A percentile compares a stretch with the other conserved stretches of the same genome.
Evolutionary conservation across 176 grass and related monocot genomes (phyloP).

Genomic region (Cenchrus americanus): DNA sequence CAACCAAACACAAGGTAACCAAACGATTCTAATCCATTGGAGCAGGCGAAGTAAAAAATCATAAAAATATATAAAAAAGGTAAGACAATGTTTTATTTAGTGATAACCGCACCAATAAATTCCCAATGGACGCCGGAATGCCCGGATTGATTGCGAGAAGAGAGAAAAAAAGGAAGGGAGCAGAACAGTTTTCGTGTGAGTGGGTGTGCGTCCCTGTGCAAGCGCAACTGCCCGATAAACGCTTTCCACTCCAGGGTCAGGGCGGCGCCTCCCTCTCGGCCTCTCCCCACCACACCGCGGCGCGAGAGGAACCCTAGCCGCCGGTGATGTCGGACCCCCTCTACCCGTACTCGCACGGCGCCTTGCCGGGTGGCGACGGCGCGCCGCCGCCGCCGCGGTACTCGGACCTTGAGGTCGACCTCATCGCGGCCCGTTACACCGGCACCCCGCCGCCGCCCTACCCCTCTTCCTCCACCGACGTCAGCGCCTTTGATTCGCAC

Average conservation of each 20-base stretch:
- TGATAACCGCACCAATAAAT: no score
- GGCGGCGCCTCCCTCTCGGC: neutral
- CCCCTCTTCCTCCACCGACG: constrained; percentile 7
- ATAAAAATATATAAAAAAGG: no score
- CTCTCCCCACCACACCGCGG: neutral
- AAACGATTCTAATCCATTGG: no score
- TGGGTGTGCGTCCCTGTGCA: neutral
- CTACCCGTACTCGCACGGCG: constrained; percentile 52
- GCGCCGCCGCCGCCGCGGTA: constrained; percentile 35
- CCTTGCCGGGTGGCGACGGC: constrained; percentile 12
- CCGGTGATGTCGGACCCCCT: constrained; percentile 69
- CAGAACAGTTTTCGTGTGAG: constrained; percentile 3
- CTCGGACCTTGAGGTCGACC: constrained; percentile 65
- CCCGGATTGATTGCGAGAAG: no score
- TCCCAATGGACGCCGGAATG: no score
- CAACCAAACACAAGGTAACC: no score
- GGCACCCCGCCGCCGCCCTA: constrained; percentile 4
- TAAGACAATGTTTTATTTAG: no score
- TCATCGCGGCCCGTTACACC: constrained; percentile 55
- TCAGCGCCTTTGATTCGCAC: constrained; percentile 15
- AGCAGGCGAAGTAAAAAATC: no score
- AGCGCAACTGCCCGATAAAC: neutral
- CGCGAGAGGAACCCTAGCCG: constrained; percentile 43
- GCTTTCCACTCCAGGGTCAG: neutral
- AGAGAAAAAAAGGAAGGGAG: neutral